These are phyloP conservation scores for Ramichloridium luteum DNA, from an alignment of 2,329 filamentous ascomycete species.

Conservation along the genomic window DNA sequence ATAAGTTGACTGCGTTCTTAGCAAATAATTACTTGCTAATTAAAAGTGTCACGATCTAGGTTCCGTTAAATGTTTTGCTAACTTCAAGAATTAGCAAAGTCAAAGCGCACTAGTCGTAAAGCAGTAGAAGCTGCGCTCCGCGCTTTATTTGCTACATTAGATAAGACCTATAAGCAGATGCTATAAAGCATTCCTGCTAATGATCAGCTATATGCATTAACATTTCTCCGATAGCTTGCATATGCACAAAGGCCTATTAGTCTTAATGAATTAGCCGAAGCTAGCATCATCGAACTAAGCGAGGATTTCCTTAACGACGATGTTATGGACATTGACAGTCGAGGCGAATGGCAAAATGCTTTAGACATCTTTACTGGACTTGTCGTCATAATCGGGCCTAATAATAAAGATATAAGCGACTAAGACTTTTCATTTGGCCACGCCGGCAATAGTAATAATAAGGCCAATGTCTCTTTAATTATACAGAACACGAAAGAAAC, in stretches of 20 bases:
- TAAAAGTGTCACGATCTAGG: constrained; percentile 9
- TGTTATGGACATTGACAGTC: constrained; percentile 6
- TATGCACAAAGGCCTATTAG: constrained; percentile 11
- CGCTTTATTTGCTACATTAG: constrained; percentile 13
- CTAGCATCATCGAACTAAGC: constrained; percentile 9
- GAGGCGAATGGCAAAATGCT: constrained; percentile 4
- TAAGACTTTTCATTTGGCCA: neutral
- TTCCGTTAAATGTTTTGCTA: constrained; percentile 20
- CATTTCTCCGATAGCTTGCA: constrained; percentile 13
- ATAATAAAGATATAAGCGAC: neutral
- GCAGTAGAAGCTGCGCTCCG: constrained; percentile 9
- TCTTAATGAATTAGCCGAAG: constrained; percentile 14
- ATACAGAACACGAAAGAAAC: constrained; percentile 3
- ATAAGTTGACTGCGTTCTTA: constrained; percentile 5
- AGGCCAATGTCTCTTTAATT: neutral
- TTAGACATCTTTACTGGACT: constrained; percentile 11
- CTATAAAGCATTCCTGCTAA: constrained; percentile 9
- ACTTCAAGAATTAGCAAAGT: constrained; percentile 15
- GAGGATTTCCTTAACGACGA: constrained; percentile 5
- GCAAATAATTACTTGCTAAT: neutral
- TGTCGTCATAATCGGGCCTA: constrained; percentile 2
- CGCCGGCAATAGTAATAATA: neutral
- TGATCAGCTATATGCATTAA: constrained; percentile 8
- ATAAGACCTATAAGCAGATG: constrained; percentile 19
- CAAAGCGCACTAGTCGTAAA: constrained; percentile 11